Base-by-base conservation (phyloP, 2,329 filamentous ascomycete genomes). In the Fusarium globosum region DNA sequence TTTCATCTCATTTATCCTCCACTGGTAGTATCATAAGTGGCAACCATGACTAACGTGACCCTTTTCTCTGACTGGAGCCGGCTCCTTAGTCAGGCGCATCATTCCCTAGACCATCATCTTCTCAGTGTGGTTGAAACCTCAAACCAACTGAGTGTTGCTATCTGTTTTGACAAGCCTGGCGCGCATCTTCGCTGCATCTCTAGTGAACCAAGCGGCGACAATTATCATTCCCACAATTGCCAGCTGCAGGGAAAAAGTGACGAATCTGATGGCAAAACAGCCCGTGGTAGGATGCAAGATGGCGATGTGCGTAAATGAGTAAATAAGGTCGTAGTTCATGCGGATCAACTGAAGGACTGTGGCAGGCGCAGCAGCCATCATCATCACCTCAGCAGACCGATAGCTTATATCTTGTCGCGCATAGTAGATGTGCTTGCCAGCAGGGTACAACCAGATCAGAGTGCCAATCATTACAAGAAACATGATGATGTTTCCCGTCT, bases 51-150 rank as follows among this genome's bases (percentile, higher is more conserved):
- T 5, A 35, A 20, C 18, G 4, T 4, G 13, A 21, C 8, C 23
- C 6, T 7, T 5, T 38, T 4, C 4, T 0, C 20, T 53, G 35
- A 28, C 35, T 26, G 14, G 35, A 55, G 51, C 51, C 51, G 11
- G 51, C 51, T 55, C 51, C 51, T 38, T 18, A 5, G 10, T 10
- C 35, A 53, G 51, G 7, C 13, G 0, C 8, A 0, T 13, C 9
- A 6, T 6, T n/a, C 26, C 8, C 14, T 13, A n/a, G 20, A 28
- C 20, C 23, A 28, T n/a, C 13, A 13, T n/a, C 0, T 39, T 16
- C 10, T 5, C 0, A 3, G 2, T 4, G 2, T 0, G 1, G 7
- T 13, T 4, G 6, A 7, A 9, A 23, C 0, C 20, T 43, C 21
- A 43, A 45, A 45, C 28, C 8, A 58, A 20, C 10, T 30, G 21